Base-by-base conservation (phyloP, 2,329 filamentous ascomycete genomes). In the Stromatinia cepivora region DNA sequence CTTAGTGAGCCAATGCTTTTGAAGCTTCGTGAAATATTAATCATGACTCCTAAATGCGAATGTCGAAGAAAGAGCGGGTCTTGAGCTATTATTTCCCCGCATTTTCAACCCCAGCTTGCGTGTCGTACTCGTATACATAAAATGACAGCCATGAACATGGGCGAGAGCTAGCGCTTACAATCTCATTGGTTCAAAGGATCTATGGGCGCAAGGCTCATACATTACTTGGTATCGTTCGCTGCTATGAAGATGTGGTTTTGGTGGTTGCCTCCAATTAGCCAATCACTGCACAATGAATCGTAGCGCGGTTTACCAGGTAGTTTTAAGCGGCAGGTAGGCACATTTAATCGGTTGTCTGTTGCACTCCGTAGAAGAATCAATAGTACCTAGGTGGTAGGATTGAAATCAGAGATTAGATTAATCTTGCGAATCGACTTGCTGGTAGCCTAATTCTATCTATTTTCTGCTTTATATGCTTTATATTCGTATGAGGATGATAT, bases 101-200 rank as follows among this genome's bases (percentile, higher is more conserved):
- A 68, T 68, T 68, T 42, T 28, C 28, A 36, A 64, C 57, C 66
- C 58, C 57, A 68, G 57, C 57, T 64, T 68, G 58, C 25, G 57
- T 63, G 48, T 56, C 22, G n/a, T 52, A n/a, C 45, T 42, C 50
- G 28, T 25, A 25, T 13, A 36, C 46, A 52, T 25, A 28, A 31
- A 46, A 56, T 64, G 66, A 36, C 66, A 54, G 25, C 22, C 34
- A 52, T n/a, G 15, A 54, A 36, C 66, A 64, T 68, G 66, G 66
- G 25, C 54, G 25, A 22, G 31, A 68, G 46, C 46, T 52, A 31
- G 58, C 48, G 42, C 45, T 64, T 42, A n/a, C 28, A n/a, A 31
- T 36, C 50, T 64, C n/a, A 68, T 25, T 68, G 46, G 46, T 54
- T 15, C 5, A n/a, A 8, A 34, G 8, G 10, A 36, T 31, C 28